These are phyloP conservation scores for Cordyceps cicadae DNA, from an alignment of 2,329 filamentous ascomycete genomes.

Conservation along the genomic window DNA sequence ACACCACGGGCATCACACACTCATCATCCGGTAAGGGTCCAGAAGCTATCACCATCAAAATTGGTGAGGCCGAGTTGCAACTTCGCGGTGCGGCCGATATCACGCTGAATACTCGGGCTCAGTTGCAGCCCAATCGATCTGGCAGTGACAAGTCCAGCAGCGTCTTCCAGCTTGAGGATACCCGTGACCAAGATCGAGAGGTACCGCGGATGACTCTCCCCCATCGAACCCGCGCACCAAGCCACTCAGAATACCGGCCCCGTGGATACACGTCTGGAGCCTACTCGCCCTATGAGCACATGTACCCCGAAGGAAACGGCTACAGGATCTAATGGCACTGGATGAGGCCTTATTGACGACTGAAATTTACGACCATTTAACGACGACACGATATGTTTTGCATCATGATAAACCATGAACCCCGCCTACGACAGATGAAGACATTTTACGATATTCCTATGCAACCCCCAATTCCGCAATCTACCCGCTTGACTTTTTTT, in stretches of 20 bases:
- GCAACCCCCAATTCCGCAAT: conserved; percentile 13
- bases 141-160: conserved; percentile 46
- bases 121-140: conserved; percentile 25
- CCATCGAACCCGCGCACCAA: conserved; percentile 38
- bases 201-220: conserved; percentile 26
- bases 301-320: conserved; percentile 12
- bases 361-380: conserved; percentile 10
- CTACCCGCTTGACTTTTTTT: conserved; percentile 13
- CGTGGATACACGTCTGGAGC: conserved; percentile 25
- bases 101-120: conserved; percentile 36
- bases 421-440: neutral
- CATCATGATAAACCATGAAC: conserved; percentile 6
- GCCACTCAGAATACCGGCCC: conserved; percentile 39
- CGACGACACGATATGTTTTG: conserved; percentile 6
- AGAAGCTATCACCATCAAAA: conserved; percentile 54
- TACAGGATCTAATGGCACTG: conserved; percentile 1
- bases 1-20: conserved; percentile 52
- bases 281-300: conserved; percentile 12
- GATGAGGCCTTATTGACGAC: neutral
- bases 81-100: conserved; percentile 53
- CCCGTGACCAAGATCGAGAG: conserved; percentile 35
- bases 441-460: conserved; percentile 7
- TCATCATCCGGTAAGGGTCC: conserved; percentile 39
- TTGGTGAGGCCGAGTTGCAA: conserved; percentile 48
- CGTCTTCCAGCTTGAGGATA: conserved; percentile 41